Conservation (phyloP, 805 yeast species). For the Cyberlindnera mycetangii region DNA sequence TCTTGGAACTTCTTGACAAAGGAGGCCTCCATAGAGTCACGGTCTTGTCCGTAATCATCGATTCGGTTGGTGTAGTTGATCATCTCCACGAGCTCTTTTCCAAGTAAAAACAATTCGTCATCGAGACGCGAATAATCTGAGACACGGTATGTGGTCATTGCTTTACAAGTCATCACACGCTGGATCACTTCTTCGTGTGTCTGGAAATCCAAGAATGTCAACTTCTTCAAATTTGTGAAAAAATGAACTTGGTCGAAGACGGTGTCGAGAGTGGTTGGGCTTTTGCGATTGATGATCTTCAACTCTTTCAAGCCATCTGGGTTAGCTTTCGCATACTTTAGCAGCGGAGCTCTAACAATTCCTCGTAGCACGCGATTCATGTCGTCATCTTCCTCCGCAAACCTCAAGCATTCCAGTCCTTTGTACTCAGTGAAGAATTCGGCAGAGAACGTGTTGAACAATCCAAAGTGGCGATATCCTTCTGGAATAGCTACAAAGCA, state of each 20-base stretch:
- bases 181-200: neutral
- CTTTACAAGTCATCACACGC: neutral
- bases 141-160: constrained; percentile 1
- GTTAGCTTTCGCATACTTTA: too few relatives aligned
- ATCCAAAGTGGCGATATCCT: too few relatives aligned
- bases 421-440: neutral
- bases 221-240: neutral
- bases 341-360: too few relatives aligned
- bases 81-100: constrained; percentile 18
- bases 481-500: too few relatives aligned
- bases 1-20: neutral
- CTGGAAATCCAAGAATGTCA: neutral
- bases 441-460: too few relatives aligned
- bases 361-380: too few relatives aligned
- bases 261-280: too few relatives aligned
- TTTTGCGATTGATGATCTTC: neutral
- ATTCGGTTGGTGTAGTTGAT: constrained; percentile 18
- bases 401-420: neutral
- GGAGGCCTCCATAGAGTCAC: neutral
- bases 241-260: neutral
- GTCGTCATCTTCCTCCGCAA: neutral
- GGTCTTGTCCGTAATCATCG: constrained; percentile 19
- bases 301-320: neutral
- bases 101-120: constrained; percentile 18
- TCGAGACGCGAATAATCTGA: constrained; percentile 11